phyloP scores from a whole-genome alignment of 352 stramenopile genomes.

The Lagenidium giganteum region DNA sequence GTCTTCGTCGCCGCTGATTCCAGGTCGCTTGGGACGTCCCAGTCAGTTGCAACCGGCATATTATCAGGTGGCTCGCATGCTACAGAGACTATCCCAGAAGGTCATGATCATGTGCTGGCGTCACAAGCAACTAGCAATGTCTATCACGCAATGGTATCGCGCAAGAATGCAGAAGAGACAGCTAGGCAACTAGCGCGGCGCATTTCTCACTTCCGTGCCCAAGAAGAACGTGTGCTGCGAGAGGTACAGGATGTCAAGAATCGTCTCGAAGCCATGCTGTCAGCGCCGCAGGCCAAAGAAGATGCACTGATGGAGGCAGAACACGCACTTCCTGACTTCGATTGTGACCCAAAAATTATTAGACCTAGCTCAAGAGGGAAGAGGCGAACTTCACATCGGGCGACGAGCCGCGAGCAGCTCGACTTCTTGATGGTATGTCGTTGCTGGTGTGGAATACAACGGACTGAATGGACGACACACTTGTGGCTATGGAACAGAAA shows the following conservation, averaged over 20 bases:
- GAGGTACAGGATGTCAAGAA: constrained; percentile 28
- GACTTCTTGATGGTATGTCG: constrained; percentile 26
- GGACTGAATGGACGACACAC: neutral
- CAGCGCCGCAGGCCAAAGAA: neutral
- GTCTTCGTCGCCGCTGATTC: too few species aligned
- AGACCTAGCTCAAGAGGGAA: neutral
- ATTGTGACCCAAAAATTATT: too few species aligned
- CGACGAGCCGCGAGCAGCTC: constrained; percentile 25
- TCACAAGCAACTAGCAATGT: constrained; percentile 18
- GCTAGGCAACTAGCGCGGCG: constrained; percentile 26
- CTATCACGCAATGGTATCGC: constrained; percentile 22
- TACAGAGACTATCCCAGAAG: too few species aligned
- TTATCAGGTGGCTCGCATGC: too few species aligned
- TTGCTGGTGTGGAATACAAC: neutral
- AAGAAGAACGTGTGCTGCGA: constrained; percentile 31
- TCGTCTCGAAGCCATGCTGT: constrained; percentile 14
- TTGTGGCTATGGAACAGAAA: constrained; percentile 19
- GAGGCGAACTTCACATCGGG: constrained; percentile 8
- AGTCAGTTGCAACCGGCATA: too few species aligned
- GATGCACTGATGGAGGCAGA: neutral
- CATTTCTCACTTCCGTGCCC: constrained; percentile 28
- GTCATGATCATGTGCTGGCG: constrained; percentile 1
- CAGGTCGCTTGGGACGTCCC: too few species aligned
- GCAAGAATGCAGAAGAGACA: constrained; percentile 31
- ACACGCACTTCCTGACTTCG: constrained; percentile 4